Evolutionary conservation across 1,284 basidiomycete species (phyloP), one percentile per base, ranked within the genome.

Genomic region (Ustilago vetiveriae): DNA sequence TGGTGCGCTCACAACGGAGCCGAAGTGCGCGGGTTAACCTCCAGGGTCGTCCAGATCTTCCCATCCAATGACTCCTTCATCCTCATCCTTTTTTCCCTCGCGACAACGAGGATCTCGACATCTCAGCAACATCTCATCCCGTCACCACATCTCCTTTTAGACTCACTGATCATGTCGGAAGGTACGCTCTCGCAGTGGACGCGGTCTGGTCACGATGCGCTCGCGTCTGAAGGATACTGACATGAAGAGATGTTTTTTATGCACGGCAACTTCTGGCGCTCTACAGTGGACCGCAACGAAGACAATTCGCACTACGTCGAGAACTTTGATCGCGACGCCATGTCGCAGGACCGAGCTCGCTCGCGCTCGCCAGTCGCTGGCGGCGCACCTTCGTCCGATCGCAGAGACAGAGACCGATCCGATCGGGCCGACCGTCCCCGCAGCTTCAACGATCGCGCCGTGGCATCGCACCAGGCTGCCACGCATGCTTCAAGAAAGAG

Each of bases 401-500:
- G 57, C 33, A 32, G 37, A 6, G 52, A 58, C 44, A 53, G 57
- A 27, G 53, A 53, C 54, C 40, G 56, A 35, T 52, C 48, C 42
- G 49, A 51, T 11, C 64, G 64, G 17, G 17, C 29, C 32, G 50
- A 55, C n/a, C 64, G 64, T 24, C 52, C 53, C 9, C 53, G 57
- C 45, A 58, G 13, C 54, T 53, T 59, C n/a, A 51, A 59, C 29
- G 64, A 65, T 26, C 56, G 60, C 14, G 56, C 47, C 32, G 19
- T 58, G 10, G 64, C 70, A 43, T 59, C 54, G 3, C 59, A 69
- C 8, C 59, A 59, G 33, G 66, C 66, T 30, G 66, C 71, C 10
- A 37, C 48, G 35, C 82, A 84, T 59, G 83, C 82, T 29, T 89
- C 92, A 77, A 93, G 94, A 83, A 87, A 90, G 80, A 93, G 91